A percentile compares a stretch with the other conserved stretches of the same genome.
These are phyloP conservation scores for Nicotiana paniculata DNA, from an alignment of 257 asterid species.

Conservation along the genomic window DNA sequence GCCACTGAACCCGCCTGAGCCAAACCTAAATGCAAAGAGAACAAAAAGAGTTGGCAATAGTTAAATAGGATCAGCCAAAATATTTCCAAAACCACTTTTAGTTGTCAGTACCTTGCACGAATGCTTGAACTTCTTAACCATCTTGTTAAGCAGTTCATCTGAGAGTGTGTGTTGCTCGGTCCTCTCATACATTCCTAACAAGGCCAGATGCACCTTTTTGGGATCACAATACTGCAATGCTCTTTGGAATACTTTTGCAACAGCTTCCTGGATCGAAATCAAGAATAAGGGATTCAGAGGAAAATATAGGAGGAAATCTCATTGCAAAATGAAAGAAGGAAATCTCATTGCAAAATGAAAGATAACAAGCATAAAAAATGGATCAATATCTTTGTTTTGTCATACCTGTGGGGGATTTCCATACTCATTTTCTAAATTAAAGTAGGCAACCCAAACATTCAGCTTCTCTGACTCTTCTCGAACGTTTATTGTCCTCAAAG, in stretches of 20 bases:
- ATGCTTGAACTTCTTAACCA: slow-evolving; percentile 74
- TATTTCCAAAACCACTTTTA: not conserved
- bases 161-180: slow-evolving; percentile 61
- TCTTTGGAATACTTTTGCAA: slow-evolving; percentile 61
- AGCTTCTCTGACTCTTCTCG: slow-evolving; percentile 92
- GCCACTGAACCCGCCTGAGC: slow-evolving; percentile 56
- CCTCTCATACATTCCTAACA: slow-evolving; percentile 75
- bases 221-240: slow-evolving; percentile 87
- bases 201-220: slow-evolving; percentile 74
- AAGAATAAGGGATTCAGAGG: not conserved
- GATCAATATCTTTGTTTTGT: not conserved
- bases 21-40: slow-evolving; percentile 52
- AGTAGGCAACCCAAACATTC: slow-evolving; percentile 87
- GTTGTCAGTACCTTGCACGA: slow-evolving; percentile 66
- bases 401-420: slow-evolving; percentile 93
- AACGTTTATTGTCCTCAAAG: slow-evolving; percentile 74
- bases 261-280: slow-evolving; percentile 58
- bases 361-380: not conserved
- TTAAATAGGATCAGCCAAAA: not conserved
- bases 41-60: not conserved
- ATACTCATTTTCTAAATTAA: slow-evolving; percentile 82
- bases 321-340: not conserved
- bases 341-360: not conserved
- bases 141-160: slow-evolving; percentile 69
- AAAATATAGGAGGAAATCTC: not conserved